phyloP scores from a whole-genome alignment of 2,329 filamentous ascomycete genomes.

The Trichoderma hamatum region DNA sequence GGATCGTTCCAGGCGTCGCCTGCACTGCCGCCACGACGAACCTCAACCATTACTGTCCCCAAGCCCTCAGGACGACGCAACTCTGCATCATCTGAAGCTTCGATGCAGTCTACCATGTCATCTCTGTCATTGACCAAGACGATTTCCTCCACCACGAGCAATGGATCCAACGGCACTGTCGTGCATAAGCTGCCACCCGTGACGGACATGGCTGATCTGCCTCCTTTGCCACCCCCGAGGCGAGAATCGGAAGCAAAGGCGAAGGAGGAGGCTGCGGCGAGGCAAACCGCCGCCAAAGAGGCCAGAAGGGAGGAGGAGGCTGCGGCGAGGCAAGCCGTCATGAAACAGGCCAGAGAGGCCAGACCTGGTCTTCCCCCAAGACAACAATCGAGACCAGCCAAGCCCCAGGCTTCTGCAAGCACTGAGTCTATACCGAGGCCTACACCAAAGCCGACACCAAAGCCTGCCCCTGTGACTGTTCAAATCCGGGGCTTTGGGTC shows the following conservation, averaged over 20 bases:
- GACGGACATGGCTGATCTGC: conserved; percentile 59
- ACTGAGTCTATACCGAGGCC: neutral
- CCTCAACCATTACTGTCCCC: conserved; percentile 46
- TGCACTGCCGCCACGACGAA: conserved; percentile 54
- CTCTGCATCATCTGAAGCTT: conserved; percentile 62
- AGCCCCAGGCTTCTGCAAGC: conserved; percentile 33
- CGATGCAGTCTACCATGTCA: conserved; percentile 57
- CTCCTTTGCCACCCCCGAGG: conserved; percentile 58
- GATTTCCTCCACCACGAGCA: conserved; percentile 53
- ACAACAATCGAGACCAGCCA: conserved; percentile 54
- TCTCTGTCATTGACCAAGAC: conserved; percentile 52
- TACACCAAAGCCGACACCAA: neutral
- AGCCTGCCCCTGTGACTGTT: conserved; percentile 21
- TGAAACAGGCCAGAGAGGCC: conserved; percentile 24
- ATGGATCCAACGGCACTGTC: conserved; percentile 47
- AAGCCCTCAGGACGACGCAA: conserved; percentile 50
- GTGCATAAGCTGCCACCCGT: conserved; percentile 58
- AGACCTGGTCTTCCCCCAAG: conserved; percentile 53
- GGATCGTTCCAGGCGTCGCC: conserved; percentile 45
- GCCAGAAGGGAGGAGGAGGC: conserved; percentile 15
- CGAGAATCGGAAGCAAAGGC: conserved; percentile 54
- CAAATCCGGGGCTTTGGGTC: conserved; percentile 34
- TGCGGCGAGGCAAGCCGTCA: conserved; percentile 22
- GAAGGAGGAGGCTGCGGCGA: conserved; percentile 18
- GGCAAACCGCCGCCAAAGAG: conserved; percentile 26